Evolutionary conservation across 1,139 yeast genomes (phyloP).

Genomic region (Suhomyces panamericanus): DNA sequence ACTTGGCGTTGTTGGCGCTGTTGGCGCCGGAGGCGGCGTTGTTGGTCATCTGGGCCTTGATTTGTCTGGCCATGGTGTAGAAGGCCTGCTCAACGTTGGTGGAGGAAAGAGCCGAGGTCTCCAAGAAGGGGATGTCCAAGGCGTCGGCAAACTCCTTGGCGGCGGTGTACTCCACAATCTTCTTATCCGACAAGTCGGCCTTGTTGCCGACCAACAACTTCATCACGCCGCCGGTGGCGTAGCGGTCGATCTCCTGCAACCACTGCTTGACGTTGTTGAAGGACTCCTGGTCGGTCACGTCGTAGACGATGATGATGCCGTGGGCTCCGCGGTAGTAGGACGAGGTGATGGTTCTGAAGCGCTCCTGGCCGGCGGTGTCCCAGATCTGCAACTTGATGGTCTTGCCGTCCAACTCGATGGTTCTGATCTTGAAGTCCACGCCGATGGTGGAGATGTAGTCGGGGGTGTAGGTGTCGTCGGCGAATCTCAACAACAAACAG

Average conservation of each 20-base stretch:
- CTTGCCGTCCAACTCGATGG: slow-evolving; percentile 94
- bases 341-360: slow-evolving; percentile 96
- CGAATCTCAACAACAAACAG: slow-evolving; percentile 89
- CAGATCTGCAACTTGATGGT: slow-evolving; percentile 96
- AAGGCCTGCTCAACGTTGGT: slow-evolving; percentile 98
- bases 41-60: slow-evolving; percentile 92
- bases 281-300: slow-evolving; percentile 96
- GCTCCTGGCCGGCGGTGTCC: slow-evolving; percentile 99
- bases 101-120: slow-evolving; percentile 93
- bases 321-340: slow-evolving; percentile 98
- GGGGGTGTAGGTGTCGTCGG: slow-evolving; percentile 96
- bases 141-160: slow-evolving; percentile 99
- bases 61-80: slow-evolving; percentile 98
- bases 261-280: slow-evolving; percentile 97
- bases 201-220: slow-evolving; percentile 95
- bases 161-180: slow-evolving; percentile 92
- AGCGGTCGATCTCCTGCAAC: slow-evolving; percentile 98
- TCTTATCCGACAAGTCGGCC: slow-evolving; percentile 91
- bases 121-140: slow-evolving; percentile 91
- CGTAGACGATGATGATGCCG: slow-evolving; percentile 96
- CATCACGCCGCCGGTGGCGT: slow-evolving; percentile 97
- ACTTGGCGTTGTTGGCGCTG: slow-evolving; percentile 52
- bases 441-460: slow-evolving; percentile 98
- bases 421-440: slow-evolving; percentile 96
- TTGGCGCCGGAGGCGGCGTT: slow-evolving; percentile 46